These are phyloP conservation scores for Penicillium sp. DNA, from an alignment of 2,329 filamentous ascomycete species.

Conservation along the genomic window DNA sequence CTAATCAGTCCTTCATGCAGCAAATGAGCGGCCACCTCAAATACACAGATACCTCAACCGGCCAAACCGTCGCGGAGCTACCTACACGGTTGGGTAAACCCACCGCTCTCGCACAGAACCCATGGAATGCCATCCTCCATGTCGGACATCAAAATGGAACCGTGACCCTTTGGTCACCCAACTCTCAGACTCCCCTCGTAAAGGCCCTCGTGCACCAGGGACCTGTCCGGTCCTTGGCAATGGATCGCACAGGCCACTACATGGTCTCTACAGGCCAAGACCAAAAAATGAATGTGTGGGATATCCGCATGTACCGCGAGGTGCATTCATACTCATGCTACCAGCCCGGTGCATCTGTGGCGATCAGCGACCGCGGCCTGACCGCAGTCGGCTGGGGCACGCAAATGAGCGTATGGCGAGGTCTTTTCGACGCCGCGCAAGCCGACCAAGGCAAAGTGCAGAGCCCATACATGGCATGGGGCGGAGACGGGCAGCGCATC, in stretches of 20 bases:
- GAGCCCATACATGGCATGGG: constrained; percentile 90
- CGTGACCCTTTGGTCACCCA: constrained; percentile 94
- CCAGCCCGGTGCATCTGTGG: constrained; percentile 75
- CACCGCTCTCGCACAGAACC: constrained; percentile 81
- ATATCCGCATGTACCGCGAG: constrained; percentile 89
- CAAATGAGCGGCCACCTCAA: constrained; percentile 78
- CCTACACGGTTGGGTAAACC: constrained; percentile 81
- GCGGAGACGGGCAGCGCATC: constrained; percentile 75
- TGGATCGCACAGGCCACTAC: constrained; percentile 88
- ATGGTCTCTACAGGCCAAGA: constrained; percentile 95
- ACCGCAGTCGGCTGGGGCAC: constrained; percentile 92
- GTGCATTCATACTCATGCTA: constrained; percentile 85
- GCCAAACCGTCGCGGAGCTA: constrained; percentile 80
- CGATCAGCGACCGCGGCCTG: constrained; percentile 84
- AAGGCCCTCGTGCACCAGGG: constrained; percentile 88
- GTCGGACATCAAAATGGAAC: constrained; percentile 93
- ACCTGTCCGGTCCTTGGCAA: constrained; percentile 77
- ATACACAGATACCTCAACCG: constrained; percentile 94
- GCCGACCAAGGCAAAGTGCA: constrained; percentile 74
- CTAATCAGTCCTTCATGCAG: constrained; percentile 40
- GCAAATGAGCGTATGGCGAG: constrained; percentile 84
- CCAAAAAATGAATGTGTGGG: constrained; percentile 90
- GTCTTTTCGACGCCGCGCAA: constrained; percentile 72
- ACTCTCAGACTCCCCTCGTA: constrained; percentile 78
- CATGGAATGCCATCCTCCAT: constrained; percentile 87